These are phyloP conservation scores for Pichia nakasei DNA, from an alignment of 805 yeast genomes.

Conservation along the genomic window DNA sequence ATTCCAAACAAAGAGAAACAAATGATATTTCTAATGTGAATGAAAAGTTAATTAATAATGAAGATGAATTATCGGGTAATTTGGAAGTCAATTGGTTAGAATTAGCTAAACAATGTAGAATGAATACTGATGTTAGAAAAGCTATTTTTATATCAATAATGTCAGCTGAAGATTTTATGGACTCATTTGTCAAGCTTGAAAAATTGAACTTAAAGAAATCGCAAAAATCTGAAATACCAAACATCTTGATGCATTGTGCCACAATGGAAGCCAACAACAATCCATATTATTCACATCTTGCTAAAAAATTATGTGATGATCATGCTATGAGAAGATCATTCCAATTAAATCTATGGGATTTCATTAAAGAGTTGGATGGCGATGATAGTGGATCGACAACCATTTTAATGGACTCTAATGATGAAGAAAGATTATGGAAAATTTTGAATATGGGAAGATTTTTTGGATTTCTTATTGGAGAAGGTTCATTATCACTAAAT, in stretches of 20 bases:
- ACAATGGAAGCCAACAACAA: slow-evolving; percentile 75
- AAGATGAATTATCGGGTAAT: slow-evolving; percentile 52
- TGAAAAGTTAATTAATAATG: slow-evolving; percentile 30
- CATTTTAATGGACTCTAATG: slow-evolving; percentile 38
- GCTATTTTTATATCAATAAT: slow-evolving; percentile 90
- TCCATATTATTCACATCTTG: slow-evolving; percentile 81
- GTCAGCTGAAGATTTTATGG: slow-evolving; percentile 90
- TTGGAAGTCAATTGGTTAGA: slow-evolving; percentile 85
- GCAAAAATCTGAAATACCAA: slow-evolving; percentile 83
- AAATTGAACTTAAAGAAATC: slow-evolving; percentile 67
- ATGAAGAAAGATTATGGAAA: slow-evolving; percentile 47
- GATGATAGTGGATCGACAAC: slow-evolving; percentile 24
- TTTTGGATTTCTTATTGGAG: slow-evolving; percentile 67
- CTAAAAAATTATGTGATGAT: slow-evolving; percentile 63
- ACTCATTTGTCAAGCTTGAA: slow-evolving; percentile 75
- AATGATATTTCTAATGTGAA: slow-evolving; percentile 10
- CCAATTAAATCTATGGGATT: slow-evolving; percentile 88
- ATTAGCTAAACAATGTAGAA: slow-evolving; percentile 75
- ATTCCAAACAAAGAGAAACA: not conserved
- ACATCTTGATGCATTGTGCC: slow-evolving; percentile 78
- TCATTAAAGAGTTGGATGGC: slow-evolving; percentile 59
- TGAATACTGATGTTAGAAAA: slow-evolving; percentile 92
- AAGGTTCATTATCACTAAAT: slow-evolving; percentile 66
- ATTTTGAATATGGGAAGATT: slow-evolving; percentile 70
- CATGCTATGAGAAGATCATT: slow-evolving; percentile 74